phyloP scores from a whole-genome alignment of 371 early-diverging fungal species.

The Circinella umbellata region DNA sequence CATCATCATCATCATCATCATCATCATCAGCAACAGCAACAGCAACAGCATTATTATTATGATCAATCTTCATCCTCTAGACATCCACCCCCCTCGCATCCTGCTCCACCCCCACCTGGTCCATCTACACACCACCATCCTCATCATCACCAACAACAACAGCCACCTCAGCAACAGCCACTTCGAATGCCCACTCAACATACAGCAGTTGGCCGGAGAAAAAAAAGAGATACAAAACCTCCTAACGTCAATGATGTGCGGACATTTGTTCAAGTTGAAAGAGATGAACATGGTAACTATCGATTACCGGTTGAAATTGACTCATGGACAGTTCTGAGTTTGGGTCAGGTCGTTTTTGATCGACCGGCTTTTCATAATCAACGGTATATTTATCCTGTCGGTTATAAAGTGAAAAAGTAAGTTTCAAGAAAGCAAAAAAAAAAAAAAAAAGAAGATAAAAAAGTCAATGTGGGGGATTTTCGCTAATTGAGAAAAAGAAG shows the following conservation, averaged over 20 bases:
- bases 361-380: conserved; percentile 85
- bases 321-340: conserved; percentile 69
- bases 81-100: conserved; percentile 5
- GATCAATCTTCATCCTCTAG: conserved; percentile 5
- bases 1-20: background rate
- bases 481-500: background rate
- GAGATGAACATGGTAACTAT: conserved; percentile 71
- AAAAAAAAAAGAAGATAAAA: background rate
- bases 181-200: conserved; percentile 20
- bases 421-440: background rate
- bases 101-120: background rate
- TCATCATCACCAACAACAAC: conserved; percentile 6
- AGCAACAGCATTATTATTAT: background rate
- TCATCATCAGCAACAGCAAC: background rate
- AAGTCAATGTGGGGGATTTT: background rate
- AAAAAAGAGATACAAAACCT: conserved; percentile 24
- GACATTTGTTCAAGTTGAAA: conserved; percentile 61
- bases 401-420: conserved; percentile 73
- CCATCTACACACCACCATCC: background rate
- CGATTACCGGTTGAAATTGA: conserved; percentile 82
- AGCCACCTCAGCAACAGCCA: conserved; percentile 8
- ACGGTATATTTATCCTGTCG: conserved; percentile 91
- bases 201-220: conserved; percentile 22
- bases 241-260: conserved; percentile 38
- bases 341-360: conserved; percentile 78